Evolutionary conservation across 2,329 filamentous ascomycete genomes (phyloP), one percentile per base, ranked within the genome.

Genomic region (Aspergillus japonicus): DNA sequence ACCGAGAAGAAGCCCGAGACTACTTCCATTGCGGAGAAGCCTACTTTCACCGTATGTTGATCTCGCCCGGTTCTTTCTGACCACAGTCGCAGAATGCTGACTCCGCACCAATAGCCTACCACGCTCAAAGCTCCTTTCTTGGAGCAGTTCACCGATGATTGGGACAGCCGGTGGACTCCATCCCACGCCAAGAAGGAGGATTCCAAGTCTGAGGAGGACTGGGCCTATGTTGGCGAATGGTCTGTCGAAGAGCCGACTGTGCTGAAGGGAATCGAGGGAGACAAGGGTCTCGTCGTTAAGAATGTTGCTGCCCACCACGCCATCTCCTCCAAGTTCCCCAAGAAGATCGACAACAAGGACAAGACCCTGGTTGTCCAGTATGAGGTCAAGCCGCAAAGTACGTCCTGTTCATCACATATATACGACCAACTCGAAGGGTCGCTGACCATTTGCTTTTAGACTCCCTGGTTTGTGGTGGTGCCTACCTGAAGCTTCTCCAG

Each of bases 291-390:
- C 70, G 94, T 99, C 65, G 87, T 98, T 80, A 99, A 99, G 89
- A 96, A 98, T 83, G 86, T 91, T 67, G 95, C 95, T 68, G 95
- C 95, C 71, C 95, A 99, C 82, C 95, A 99, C 81, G 95, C 95
- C 83, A 99, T 99, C 79, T 99, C 95, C 53, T 92, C 95, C 82
- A 98, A 98, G 81, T 98, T 99, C 83, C 88, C 90, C 77, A 92
- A 96, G 85, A 89, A 91, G 81, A 90, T 99, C 74, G 90, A 97
- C 81, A 95, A 96, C 87, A 98, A 94, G 87, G 92, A 86, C 81
- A 96, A 99, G 85, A 90, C 92, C 61, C 86, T 99, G 54, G 95
- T 99, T 69, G 92, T 99, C 56, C 95, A 99, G 81, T 99, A 99
- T 77, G 95, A 99, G 79, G 95, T 98, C 76, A 99, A 99, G 87